Conservation (phyloP, 1,284 basidiomycete genomes). For the Irpex sp. region DNA sequence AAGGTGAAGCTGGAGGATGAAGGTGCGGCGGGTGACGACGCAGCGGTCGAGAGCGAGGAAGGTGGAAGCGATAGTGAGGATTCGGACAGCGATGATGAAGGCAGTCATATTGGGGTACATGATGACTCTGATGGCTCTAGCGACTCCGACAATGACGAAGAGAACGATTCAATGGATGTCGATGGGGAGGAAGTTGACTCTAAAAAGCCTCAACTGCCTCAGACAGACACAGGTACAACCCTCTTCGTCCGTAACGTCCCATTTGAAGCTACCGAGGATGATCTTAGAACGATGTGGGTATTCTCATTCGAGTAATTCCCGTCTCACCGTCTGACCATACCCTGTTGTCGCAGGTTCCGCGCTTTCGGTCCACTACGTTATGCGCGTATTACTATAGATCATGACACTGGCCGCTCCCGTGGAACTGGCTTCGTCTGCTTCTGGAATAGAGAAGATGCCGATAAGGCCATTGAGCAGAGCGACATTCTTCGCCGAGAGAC, state of each 20-base stretch:
- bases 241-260: constrained; percentile 95
- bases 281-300: constrained; percentile 75
- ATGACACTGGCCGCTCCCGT: constrained; percentile 78
- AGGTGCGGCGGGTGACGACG: constrained; percentile 28
- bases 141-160: constrained; percentile 16
- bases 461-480: constrained; percentile 81
- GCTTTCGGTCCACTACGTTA: constrained; percentile 92
- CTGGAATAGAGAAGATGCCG: constrained; percentile 92
- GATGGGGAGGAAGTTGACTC: constrained; percentile 51
- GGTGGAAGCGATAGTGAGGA: constrained; percentile 29
- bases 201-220: constrained; percentile 70
- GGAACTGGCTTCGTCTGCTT: constrained; percentile 98
- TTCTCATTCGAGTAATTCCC: not conserved
- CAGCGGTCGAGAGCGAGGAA: constrained; percentile 21
- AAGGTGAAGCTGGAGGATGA: constrained; percentile 51
- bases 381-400: constrained; percentile 89
- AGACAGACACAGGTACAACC: constrained; percentile 84
- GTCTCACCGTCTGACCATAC: not conserved
- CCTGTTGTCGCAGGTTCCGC: constrained; percentile 63
- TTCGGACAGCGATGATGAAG: constrained; percentile 24
- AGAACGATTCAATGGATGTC: constrained; percentile 34
- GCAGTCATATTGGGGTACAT: constrained; percentile 35
- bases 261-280: constrained; percentile 90
- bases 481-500: constrained; percentile 70
- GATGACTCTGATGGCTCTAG: constrained; percentile 27